phyloP scores from a whole-genome alignment of 2,329 filamentous ascomycete species.

The Stemphylium beticola region DNA sequence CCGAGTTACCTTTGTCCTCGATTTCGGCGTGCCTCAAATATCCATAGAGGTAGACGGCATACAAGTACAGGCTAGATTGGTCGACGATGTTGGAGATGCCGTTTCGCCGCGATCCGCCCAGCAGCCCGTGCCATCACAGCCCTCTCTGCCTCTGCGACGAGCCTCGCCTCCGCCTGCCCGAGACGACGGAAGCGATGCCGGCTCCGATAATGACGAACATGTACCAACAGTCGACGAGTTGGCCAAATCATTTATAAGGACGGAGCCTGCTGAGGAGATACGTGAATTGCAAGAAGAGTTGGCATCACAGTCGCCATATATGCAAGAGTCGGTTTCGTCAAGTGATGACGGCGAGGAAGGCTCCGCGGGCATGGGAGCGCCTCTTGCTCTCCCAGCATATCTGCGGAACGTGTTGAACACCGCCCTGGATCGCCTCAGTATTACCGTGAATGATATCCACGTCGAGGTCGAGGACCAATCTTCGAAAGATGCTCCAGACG shows the following conservation, averaged over 20 bases:
- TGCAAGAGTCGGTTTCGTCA: slow-evolving; percentile 64
- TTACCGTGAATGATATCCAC: slow-evolving; percentile 69
- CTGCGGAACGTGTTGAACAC: slow-evolving; percentile 75
- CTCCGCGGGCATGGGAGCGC: slow-evolving; percentile 71
- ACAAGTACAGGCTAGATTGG: slow-evolving; percentile 63
- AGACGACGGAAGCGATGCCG: slow-evolving; percentile 23
- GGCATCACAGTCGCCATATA: slow-evolving; percentile 65
- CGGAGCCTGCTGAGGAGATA: slow-evolving; percentile 70
- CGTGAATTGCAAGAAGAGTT: slow-evolving; percentile 73
- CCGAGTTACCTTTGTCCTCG: slow-evolving; percentile 82
- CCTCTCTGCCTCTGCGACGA: slow-evolving; percentile 9
- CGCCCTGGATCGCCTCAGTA: slow-evolving; percentile 72
- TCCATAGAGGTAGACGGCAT: slow-evolving; percentile 81
- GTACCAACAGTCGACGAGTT: slow-evolving; percentile 75
- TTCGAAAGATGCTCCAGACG: slow-evolving; percentile 57
- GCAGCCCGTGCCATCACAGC: slow-evolving; percentile 11
- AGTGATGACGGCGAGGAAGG: slow-evolving; percentile 69
- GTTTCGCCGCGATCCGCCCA: slow-evolving; percentile 9
- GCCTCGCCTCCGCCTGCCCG: slow-evolving; percentile 17
- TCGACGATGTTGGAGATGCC: slow-evolving; percentile 21
- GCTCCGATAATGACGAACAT: slow-evolving; percentile 42
- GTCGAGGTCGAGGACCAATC: slow-evolving; percentile 67
- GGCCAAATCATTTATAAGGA: slow-evolving; percentile 78
- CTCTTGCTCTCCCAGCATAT: slow-evolving; percentile 72
- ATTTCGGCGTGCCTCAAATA: slow-evolving; percentile 86